These are phyloP conservation scores for Fusarium nelsonii DNA, from an alignment of 2,329 filamentous ascomycete genomes.

Conservation along the genomic window DNA sequence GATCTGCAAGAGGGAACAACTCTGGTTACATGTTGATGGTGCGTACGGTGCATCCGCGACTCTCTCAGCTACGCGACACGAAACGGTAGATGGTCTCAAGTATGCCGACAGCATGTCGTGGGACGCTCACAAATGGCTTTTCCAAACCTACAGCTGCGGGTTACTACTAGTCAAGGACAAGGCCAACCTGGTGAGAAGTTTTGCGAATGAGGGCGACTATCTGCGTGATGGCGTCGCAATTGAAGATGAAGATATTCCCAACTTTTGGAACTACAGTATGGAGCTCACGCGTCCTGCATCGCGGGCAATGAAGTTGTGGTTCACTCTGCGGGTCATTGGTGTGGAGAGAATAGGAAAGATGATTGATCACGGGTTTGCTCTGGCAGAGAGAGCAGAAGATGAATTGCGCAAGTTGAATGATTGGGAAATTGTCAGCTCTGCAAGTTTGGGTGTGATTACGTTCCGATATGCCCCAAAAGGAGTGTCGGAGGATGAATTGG, in stretches of 20 bases:
- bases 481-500: background rate
- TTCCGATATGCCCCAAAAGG: conserved; percentile 36
- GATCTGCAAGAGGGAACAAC: conserved; percentile 18
- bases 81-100: conserved; percentile 22
- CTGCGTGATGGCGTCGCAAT: conserved; percentile 41
- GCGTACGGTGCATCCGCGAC: conserved; percentile 44
- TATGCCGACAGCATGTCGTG: conserved; percentile 45
- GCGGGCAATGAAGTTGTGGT: conserved; percentile 47
- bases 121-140: conserved; percentile 49
- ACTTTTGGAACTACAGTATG: conserved; percentile 47
- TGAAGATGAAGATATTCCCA: conserved; percentile 44
- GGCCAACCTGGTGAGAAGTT: conserved; percentile 37
- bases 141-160: conserved; percentile 46
- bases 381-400: conserved; percentile 40
- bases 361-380: conserved; percentile 44
- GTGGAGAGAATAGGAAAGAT: conserved; percentile 40
- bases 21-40: conserved; percentile 46
- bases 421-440: conserved; percentile 45
- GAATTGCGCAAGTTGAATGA: conserved; percentile 26
- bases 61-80: conserved; percentile 30
- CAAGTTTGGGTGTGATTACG: conserved; percentile 40
- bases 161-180: conserved; percentile 41
- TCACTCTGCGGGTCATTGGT: conserved; percentile 41
- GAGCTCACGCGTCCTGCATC: conserved; percentile 43
- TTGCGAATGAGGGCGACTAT: conserved; percentile 45